Conservation (phyloP, 345 rosid species). For the Murraya koenigii region DNA sequence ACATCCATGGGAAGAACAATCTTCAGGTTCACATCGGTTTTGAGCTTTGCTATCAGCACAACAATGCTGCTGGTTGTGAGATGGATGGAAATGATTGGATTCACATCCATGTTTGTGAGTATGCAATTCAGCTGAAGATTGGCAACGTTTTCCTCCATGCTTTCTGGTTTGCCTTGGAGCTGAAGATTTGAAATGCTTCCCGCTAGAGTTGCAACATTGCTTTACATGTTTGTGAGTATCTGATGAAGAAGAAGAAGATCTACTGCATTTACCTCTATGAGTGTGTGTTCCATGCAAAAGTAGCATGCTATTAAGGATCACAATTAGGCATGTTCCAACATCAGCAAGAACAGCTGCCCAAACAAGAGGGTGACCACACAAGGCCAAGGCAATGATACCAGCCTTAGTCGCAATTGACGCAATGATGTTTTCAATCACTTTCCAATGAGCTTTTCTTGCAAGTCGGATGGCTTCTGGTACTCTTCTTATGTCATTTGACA, state of each 20-base stretch:
- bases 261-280: constrained; percentile 21
- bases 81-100: neutral
- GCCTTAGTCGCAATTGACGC: constrained; percentile 60
- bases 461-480: constrained; percentile 65
- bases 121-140: neutral
- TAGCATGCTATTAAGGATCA: constrained; percentile 80
- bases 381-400: constrained; percentile 64
- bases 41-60: constrained; percentile 9
- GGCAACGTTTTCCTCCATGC: constrained; percentile 24
- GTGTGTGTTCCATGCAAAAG: constrained; percentile 35
- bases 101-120: constrained; percentile 12
- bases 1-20: neutral
- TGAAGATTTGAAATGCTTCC: neutral
- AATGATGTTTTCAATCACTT: constrained; percentile 65
- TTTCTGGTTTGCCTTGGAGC: neutral
- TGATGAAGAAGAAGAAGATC: constrained; percentile 5
- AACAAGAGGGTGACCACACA: constrained; percentile 77
- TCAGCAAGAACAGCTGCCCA: constrained; percentile 95
- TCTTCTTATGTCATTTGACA: constrained; percentile 81
- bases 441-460: constrained; percentile 54
- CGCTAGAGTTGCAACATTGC: constrained; percentile 2
- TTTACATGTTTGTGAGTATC: constrained; percentile 14
- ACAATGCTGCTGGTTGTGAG: constrained; percentile 10
- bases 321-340: constrained; percentile 83
- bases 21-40: neutral